Conservation (phyloP, 2,329 filamentous ascomycete species). For the Cladosporium sp. region DNA sequence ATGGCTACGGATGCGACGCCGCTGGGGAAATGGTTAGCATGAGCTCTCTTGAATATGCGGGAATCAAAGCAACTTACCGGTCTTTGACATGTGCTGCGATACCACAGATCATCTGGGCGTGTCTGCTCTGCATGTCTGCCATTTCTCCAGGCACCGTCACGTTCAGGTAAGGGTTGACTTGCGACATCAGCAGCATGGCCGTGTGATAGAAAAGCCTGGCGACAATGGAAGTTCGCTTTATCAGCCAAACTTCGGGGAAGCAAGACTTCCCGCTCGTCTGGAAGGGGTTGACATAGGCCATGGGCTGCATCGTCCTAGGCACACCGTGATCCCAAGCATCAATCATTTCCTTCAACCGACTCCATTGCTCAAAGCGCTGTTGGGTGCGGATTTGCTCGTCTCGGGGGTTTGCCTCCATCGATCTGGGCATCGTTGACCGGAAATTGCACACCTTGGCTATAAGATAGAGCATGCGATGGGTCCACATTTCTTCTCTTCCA, state of each 20-base stretch:
- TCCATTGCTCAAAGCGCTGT: slow-evolving; percentile 71
- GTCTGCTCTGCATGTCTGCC: slow-evolving; percentile 63
- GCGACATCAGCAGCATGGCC: slow-evolving; percentile 73
- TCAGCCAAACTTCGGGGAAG: slow-evolving; percentile 86
- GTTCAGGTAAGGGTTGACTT: slow-evolving; percentile 66
- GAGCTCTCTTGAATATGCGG: background rate
- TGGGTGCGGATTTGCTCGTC: slow-evolving; percentile 62
- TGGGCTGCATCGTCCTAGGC: slow-evolving; percentile 81
- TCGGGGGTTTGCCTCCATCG: slow-evolving; percentile 55
- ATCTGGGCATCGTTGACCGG: slow-evolving; percentile 63
- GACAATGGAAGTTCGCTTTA: slow-evolving; percentile 76
- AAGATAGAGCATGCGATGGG: slow-evolving; percentile 83
- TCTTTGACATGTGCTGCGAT: slow-evolving; percentile 84
- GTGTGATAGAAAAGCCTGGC: slow-evolving; percentile 88
- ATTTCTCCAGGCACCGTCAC: slow-evolving; percentile 62
- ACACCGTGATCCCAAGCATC: slow-evolving; percentile 76
- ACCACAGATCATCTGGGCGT: slow-evolving; percentile 82
- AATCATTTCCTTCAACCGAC: slow-evolving; percentile 71
- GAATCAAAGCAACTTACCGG: slow-evolving; percentile 43
- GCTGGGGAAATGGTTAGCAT: slow-evolving; percentile 30
- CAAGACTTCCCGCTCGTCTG: slow-evolving; percentile 65
- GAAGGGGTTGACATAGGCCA: slow-evolving; percentile 69
- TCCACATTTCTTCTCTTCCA: slow-evolving; percentile 78
- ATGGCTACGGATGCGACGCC: slow-evolving; percentile 76
- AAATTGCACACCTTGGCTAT: slow-evolving; percentile 86